A percentile compares a stretch with the other conserved stretches of the same genome.
These are phyloP conservation scores for Hymenoscyphus fraxineus DNA, from an alignment of 2,329 filamentous ascomycete species.

Conservation along the genomic window DNA sequence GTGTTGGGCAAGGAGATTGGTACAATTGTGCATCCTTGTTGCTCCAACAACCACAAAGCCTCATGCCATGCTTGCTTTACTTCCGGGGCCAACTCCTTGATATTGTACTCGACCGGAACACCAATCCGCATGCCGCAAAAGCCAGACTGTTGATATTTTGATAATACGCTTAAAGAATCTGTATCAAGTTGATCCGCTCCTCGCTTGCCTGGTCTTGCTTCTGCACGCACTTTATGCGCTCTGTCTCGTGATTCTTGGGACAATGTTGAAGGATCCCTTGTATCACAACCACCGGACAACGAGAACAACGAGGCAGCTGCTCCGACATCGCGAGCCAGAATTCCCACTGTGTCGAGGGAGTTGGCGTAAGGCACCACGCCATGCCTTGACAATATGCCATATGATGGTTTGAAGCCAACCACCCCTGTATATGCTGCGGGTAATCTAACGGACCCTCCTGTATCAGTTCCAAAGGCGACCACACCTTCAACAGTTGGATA, in stretches of 20 bases:
- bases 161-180: background rate
- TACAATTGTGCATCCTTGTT: slow-evolving; percentile 66
- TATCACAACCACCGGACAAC: slow-evolving; percentile 16
- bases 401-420: slow-evolving; percentile 70
- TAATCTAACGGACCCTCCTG: slow-evolving; percentile 66
- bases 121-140: slow-evolving; percentile 43
- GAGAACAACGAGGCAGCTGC: slow-evolving; percentile 33
- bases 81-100: slow-evolving; percentile 67
- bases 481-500: slow-evolving; percentile 43
- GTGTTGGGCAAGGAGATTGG: slow-evolving; percentile 80
- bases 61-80: slow-evolving; percentile 68
- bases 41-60: slow-evolving; percentile 56
- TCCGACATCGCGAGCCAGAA: slow-evolving; percentile 47
- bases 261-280: slow-evolving; percentile 51
- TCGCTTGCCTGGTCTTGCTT: background rate
- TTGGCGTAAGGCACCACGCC: slow-evolving; percentile 72
- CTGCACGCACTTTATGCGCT: background rate
- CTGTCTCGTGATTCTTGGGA: slow-evolving; percentile 41
- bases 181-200: background rate
- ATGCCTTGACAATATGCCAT: slow-evolving; percentile 64
- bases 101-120: slow-evolving; percentile 78
- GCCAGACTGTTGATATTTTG: background rate
- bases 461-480: slow-evolving; percentile 84
- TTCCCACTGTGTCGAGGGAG: slow-evolving; percentile 68
- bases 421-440: slow-evolving; percentile 68